phyloP scores from a whole-genome alignment of 768 basidiomycete genomes.

The Boletus speciosus region DNA sequence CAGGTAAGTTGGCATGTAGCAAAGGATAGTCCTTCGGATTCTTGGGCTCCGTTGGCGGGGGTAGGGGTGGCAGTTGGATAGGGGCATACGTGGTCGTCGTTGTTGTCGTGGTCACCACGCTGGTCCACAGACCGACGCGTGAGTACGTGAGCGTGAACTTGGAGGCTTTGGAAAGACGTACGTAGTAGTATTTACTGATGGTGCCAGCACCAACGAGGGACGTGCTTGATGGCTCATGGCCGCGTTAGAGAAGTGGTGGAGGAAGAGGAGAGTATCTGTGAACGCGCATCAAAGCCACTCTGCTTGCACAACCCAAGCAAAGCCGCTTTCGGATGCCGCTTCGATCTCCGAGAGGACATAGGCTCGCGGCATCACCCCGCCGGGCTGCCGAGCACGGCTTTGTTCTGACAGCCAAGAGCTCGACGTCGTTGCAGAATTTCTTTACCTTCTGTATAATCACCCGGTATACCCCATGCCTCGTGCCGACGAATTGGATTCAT shows the following conservation, averaged over 20 bases:
- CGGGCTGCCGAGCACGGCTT: conserved; percentile 18
- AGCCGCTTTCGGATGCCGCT: conserved; percentile 26
- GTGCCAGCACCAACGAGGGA: conserved; percentile 69
- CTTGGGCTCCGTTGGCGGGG: conserved; percentile 65
- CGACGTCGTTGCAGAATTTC: not conserved
- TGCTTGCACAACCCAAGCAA: conserved; percentile 30
- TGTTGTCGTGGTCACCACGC: conserved; percentile 88
- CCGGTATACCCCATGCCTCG: not conserved
- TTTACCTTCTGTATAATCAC: not conserved
- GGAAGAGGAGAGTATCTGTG: conserved; percentile 20
- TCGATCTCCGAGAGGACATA: conserved; percentile 14
- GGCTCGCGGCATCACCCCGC: conserved; percentile 19
- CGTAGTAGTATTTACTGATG: conserved; percentile 84
- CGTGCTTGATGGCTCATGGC: conserved; percentile 62
- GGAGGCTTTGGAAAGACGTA: conserved; percentile 36
- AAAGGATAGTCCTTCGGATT: conserved; percentile 81
- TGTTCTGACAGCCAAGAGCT: conserved; percentile 1
- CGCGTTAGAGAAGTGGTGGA: conserved; percentile 28
- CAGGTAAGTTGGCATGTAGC: conserved; percentile 69
- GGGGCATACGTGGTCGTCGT: conserved; percentile 89
- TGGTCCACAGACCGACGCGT: conserved; percentile 34
- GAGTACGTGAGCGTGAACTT: conserved; percentile 7
- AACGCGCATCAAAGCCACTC: conserved; percentile 34
- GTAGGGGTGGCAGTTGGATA: conserved; percentile 74
- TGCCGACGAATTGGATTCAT: not conserved